phyloP scores from a whole-genome alignment of 495 filamentous ascomycete species.

The Penicillium verhagenii region DNA sequence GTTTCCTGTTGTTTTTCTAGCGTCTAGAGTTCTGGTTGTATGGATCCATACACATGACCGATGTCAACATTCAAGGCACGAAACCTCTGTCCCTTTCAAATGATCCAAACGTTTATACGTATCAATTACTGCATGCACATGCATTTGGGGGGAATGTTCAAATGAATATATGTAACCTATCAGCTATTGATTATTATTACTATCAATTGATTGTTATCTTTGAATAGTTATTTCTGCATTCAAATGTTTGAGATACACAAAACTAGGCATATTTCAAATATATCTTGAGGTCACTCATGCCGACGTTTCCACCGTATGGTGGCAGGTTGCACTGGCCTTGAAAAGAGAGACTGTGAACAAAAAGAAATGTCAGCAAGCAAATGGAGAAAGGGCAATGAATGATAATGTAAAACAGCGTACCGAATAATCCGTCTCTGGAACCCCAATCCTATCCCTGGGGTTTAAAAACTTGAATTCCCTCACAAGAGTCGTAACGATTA shows the following conservation, averaged over 20 bases:
- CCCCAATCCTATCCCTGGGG: slow-evolving; percentile 60
- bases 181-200: too few relatives aligned
- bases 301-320: slow-evolving; percentile 66
- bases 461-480: slow-evolving; percentile 73
- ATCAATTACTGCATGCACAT: too few relatives aligned
- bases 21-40: not conserved
- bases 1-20: not conserved
- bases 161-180: too few relatives aligned
- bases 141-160: too few relatives aligned
- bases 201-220: too few relatives aligned
- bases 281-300: slow-evolving; percentile 7
- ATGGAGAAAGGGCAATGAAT: too few relatives aligned
- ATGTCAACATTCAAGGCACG: not conserved
- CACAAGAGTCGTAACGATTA: slow-evolving; percentile 78
- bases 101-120: too few relatives aligned
- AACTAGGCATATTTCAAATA: too few relatives aligned
- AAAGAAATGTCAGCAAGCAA: slow-evolving; percentile 1
- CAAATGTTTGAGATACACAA: too few relatives aligned
- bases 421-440: slow-evolving; percentile 84
- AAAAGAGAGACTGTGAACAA: slow-evolving; percentile 36
- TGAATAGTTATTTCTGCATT: too few relatives aligned
- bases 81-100: not conserved
- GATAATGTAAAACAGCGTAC: slow-evolving; percentile 47
- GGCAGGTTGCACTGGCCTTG: slow-evolving; percentile 61
- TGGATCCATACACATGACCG: too few relatives aligned